phyloP scores from a whole-genome alignment of 345 rosid species.

The Linum usitatissimum region DNA sequence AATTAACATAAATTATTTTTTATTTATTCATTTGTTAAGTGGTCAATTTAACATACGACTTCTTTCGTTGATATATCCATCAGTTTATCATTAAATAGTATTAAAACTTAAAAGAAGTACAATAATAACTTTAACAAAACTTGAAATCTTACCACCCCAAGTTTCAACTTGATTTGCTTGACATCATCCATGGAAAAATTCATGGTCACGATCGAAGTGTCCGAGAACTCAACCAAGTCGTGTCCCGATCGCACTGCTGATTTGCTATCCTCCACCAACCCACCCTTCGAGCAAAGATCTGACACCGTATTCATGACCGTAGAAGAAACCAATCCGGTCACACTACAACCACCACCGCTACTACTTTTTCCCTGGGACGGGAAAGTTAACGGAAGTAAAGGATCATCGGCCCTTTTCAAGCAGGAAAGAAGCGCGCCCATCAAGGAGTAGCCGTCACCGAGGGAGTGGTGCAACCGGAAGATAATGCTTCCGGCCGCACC shows the following conservation, averaged over 20 bases:
- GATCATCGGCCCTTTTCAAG: neutral
- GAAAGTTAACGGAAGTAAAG: neutral
- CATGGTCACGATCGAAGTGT: conserved; percentile 16
- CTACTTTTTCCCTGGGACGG: neutral
- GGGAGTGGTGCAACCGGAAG: neutral
- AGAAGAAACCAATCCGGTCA: conserved; percentile 2
- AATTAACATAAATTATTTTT: too few species aligned
- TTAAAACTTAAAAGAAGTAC: too few species aligned
- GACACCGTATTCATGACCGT: conserved; percentile 19
- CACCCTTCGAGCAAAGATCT: conserved; percentile 36
- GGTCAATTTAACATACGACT: too few species aligned
- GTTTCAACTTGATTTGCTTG: conserved; percentile 29
- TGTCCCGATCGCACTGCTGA: conserved; percentile 27
- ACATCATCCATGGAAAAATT: conserved; percentile 28
- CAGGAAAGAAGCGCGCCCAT: neutral
- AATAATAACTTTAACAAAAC: neutral
- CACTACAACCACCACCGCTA: neutral
- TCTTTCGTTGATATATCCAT: too few species aligned
- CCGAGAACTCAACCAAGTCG: conserved; percentile 26
- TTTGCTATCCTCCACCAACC: conserved; percentile 23
- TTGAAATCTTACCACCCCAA: conserved; percentile 26
- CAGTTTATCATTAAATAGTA: too few species aligned
- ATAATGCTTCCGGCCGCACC: neutral
- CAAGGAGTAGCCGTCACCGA: neutral
- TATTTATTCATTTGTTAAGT: too few species aligned